Evolutionary conservation across 2,329 filamentous ascomycete genomes (phyloP), one percentile per base, ranked within the genome.

Genomic region (Cercospora citrullina): DNA sequence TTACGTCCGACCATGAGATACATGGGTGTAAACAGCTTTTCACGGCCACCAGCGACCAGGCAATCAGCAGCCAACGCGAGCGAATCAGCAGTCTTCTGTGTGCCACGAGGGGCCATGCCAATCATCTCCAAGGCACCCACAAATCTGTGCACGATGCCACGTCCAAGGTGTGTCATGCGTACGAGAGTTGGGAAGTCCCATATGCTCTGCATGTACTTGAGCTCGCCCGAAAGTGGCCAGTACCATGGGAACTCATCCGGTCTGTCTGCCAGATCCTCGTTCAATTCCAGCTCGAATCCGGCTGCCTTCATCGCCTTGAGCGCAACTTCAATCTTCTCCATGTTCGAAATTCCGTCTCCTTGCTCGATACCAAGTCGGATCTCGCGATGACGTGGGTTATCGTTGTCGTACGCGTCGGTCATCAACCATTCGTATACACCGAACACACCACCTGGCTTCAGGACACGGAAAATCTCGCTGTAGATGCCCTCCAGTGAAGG

Each of bases 351-450:
- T 74, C 95, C 95, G 77, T 98, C 91, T 76, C 95, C 95, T 79
- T 93, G 90, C 85, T 99, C 95, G 72, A 99, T 99, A 72, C 91
- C 94, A 18, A 97, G 89, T 72, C 95, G 92, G 77, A 98, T 95
- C 79, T 92, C 88, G 73, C 93, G 91, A 84, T 98, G 95, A 76
- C 89, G 85, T 0, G 92, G 81, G 85, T 97, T 93, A 69, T 91
- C 85, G 79, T 96, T 94, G 83, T 98, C 91, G 82, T 97, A 99
- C 26, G 90, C 84, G 71, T 97, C 94, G 6, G 94, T 98, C 95
- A 99, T 98, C 77, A 98, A 86, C 95, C 95, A 98, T 82, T 99
- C 95, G 83, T 98, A 99, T 63, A 98, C 94, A 78, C 94, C 95
- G 76, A 98, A 99, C 62, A 93, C 85, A 80, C 95, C 94, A 69